A percentile compares a stretch with the other conserved stretches of the same genome.
These are phyloP conservation scores for Omphalea diandra DNA, from an alignment of 441 rosid genomes.

Conservation along the genomic window DNA sequence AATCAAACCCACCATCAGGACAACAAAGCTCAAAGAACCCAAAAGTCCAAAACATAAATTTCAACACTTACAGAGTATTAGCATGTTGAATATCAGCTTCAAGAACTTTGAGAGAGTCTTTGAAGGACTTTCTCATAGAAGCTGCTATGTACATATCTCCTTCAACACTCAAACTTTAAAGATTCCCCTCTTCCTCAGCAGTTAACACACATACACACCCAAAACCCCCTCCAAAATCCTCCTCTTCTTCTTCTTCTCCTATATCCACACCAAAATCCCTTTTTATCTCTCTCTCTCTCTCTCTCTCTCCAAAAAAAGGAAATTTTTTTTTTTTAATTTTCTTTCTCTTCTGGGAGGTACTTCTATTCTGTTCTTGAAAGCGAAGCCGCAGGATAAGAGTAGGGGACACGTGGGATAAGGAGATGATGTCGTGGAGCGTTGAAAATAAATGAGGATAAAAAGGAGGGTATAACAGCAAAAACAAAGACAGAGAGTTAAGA, in stretches of 20 bases:
- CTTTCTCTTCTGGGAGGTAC: conserved; percentile 19
- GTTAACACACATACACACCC: background rate
- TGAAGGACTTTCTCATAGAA: conserved; percentile 56
- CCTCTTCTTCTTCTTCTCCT: background rate
- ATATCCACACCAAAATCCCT: conserved; percentile 11
- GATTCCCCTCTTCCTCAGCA: too few relatives aligned
- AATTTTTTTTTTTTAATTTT: background rate
- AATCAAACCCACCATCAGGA: too few relatives aligned
- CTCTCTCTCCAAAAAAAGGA: background rate
- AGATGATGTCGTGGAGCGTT: conserved; percentile 27
- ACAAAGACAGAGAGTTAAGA: background rate
- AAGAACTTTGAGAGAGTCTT: conserved; percentile 73
- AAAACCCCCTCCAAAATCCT: background rate
- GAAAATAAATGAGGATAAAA: background rate
- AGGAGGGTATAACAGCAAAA: background rate
- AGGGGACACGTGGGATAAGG: conserved; percentile 33
- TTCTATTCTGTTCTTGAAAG: conserved; percentile 34
- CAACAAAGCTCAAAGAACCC: background rate
- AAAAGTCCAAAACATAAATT: background rate
- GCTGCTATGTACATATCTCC: conserved; percentile 46
- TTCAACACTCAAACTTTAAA: conserved; percentile 3
- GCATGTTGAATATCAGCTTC: conserved; percentile 84
- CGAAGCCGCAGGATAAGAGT: conserved; percentile 14
- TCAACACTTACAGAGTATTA: conserved; percentile 60
- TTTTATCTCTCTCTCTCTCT: background rate